phyloP scores from a whole-genome alignment of 768 basidiomycete species.

The Dioszegia aurantiaca region DNA sequence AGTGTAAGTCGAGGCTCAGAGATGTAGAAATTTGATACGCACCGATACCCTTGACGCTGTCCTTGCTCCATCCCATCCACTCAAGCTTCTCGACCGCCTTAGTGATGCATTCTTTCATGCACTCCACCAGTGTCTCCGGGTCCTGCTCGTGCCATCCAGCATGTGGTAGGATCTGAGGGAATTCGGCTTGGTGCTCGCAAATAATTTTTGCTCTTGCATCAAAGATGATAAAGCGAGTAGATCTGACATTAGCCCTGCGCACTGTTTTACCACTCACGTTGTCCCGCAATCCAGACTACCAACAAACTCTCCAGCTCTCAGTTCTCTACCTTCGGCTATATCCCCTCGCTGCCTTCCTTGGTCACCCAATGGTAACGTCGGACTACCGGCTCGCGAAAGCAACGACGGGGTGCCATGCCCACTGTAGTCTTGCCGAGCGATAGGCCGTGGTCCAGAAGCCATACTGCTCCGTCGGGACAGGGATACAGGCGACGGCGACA shows the following conservation, averaged over 20 bases:
- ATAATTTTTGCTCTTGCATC: slow-evolving; percentile 82
- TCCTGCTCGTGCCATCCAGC: slow-evolving; percentile 99
- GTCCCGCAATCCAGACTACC: slow-evolving; percentile 93
- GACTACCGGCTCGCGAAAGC: slow-evolving; percentile 47
- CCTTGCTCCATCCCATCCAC: slow-evolving; percentile 68
- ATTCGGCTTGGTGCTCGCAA: slow-evolving; percentile 85
- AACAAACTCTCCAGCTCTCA: slow-evolving; percentile 64
- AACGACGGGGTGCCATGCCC: slow-evolving; percentile 40
- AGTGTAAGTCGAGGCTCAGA: not conserved
- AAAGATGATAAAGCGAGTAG: slow-evolving; percentile 87
- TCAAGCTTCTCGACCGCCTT: slow-evolving; percentile 70
- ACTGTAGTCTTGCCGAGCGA: slow-evolving; percentile 31
- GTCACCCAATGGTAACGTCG: slow-evolving; percentile 45
- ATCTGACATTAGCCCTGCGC: slow-evolving; percentile 56
- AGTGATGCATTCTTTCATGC: slow-evolving; percentile 72
- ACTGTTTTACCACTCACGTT: slow-evolving; percentile 61
- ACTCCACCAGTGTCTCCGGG: slow-evolving; percentile 71
- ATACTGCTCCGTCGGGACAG: slow-evolving; percentile 25
- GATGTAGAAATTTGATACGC: slow-evolving; percentile 41
- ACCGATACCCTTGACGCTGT: slow-evolving; percentile 90
- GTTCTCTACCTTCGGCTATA: slow-evolving; percentile 19
- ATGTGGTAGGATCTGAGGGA: slow-evolving; percentile 86
- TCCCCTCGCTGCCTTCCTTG: slow-evolving; percentile 12
- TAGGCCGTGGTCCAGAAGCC: slow-evolving; percentile 37
- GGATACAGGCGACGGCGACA: slow-evolving; percentile 14